These are phyloP conservation scores for Canna indica DNA, from an alignment of 176 grass and related monocot species.

Conservation along the genomic window DNA sequence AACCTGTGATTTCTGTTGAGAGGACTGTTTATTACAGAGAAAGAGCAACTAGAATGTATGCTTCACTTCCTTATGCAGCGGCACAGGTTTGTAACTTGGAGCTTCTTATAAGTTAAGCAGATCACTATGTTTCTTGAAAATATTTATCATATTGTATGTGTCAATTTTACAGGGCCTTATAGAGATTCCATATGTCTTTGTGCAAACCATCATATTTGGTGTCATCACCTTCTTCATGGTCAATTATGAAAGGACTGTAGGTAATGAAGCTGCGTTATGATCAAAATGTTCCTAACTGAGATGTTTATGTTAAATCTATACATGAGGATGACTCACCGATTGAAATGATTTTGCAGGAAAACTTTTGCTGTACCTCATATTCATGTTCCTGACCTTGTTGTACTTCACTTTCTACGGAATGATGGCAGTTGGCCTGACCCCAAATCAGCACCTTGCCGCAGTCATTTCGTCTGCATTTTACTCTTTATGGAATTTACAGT, in stretches of 20 bases:
- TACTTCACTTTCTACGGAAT: constrained; percentile 84
- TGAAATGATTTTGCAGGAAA: constrained; percentile 39
- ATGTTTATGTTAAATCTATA: no score
- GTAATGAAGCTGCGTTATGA: constrained; percentile 5
- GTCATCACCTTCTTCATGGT: constrained; percentile 70
- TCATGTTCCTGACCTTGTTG: constrained; percentile 62
- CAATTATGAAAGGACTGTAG: constrained; percentile 57
- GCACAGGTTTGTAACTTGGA: constrained; percentile 76
- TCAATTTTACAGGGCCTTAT: constrained; percentile 50
- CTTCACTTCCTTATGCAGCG: constrained; percentile 64
- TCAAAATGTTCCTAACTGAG: not conserved
- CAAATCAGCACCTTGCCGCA: constrained; percentile 43
- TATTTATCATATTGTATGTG: not conserved
- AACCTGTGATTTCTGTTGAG: constrained; percentile 62
- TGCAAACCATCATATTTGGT: constrained; percentile 62
- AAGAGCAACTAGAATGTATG: constrained; percentile 56
- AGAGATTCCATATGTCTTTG: constrained; percentile 59
- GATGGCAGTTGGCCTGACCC: constrained; percentile 61
- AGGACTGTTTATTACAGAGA: constrained; percentile 69
- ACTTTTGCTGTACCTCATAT: constrained; percentile 51
- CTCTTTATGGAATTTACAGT: constrained; percentile 70
- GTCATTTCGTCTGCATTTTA: constrained; percentile 68
- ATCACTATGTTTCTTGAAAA: not conserved
- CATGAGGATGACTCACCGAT: no score
- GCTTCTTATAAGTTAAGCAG: no score